A percentile compares a stretch with the other conserved stretches of the same genome.
Conservation (phyloP, 176 grass and related monocot species). For the Aegilops tauschii region DNA sequence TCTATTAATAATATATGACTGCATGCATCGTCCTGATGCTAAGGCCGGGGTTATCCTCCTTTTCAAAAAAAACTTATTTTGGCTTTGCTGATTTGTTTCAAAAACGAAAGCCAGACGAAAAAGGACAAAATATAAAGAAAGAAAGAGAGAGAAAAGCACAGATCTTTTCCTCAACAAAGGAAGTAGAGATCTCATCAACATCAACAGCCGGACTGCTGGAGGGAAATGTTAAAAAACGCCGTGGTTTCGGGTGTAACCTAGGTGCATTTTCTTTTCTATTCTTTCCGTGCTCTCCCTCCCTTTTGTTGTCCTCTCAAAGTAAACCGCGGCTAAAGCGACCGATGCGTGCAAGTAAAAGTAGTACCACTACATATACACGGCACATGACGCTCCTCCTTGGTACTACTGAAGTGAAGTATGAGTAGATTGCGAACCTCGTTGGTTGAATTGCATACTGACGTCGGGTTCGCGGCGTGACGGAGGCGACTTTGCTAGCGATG, state of each 20-base stretch:
- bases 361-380: too few relatives aligned
- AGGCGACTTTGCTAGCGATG: neutral
- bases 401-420: neutral
- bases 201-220: too few relatives aligned
- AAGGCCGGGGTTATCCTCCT: too few relatives aligned
- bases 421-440: neutral
- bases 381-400: neutral
- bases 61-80: too few relatives aligned
- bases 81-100: too few relatives aligned
- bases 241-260: neutral
- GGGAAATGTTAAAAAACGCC: neutral
- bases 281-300: neutral
- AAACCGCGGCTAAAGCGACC: slow-evolving; percentile 9
- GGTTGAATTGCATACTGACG: neutral
- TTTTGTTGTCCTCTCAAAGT: slow-evolving; percentile 1
- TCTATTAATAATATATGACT: too few relatives aligned
- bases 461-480: neutral
- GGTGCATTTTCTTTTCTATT: neutral
- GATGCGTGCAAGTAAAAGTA: neutral
- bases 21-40: too few relatives aligned
- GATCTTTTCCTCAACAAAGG: too few relatives aligned
- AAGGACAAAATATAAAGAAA: too few relatives aligned
- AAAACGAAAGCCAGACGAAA: too few relatives aligned
- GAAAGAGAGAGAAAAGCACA: too few relatives aligned
- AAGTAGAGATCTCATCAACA: too few relatives aligned